Conservation (phyloP, 768 basidiomycete genomes). For the Cystoderma amianthinum region DNA sequence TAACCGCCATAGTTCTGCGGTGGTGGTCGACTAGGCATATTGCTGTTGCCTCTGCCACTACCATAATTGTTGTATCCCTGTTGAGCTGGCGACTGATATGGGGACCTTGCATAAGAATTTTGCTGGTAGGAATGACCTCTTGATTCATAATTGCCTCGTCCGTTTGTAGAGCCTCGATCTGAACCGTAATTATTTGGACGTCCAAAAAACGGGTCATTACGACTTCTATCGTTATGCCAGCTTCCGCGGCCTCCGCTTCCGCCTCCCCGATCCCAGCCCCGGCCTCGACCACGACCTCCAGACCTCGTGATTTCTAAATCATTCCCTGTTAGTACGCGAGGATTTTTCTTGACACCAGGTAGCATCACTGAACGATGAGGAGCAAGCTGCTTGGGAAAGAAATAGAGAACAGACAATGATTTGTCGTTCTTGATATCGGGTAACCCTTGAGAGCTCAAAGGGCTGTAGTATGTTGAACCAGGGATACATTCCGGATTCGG, state of each 20-base stretch:
- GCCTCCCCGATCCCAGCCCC: slow-evolving; percentile 33
- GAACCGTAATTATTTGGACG: slow-evolving; percentile 30
- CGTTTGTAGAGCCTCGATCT: slow-evolving; percentile 11
- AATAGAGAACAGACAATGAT: slow-evolving; percentile 81
- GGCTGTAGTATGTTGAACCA: slow-evolving; percentile 82
- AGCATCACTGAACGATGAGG: slow-evolving; percentile 85
- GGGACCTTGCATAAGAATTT: slow-evolving; percentile 22
- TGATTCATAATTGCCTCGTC: slow-evolving; percentile 18
- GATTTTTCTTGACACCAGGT: slow-evolving; percentile 56
- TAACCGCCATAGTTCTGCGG: slow-evolving; percentile 22
- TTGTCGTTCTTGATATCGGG: slow-evolving; percentile 84
- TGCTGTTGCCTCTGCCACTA: slow-evolving; percentile 10
- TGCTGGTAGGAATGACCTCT: slow-evolving; percentile 23
- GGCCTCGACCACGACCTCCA: slow-evolving; percentile 49
- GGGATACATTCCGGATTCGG: slow-evolving; percentile 88
- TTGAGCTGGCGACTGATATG: slow-evolving; percentile 18
- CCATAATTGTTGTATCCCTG: slow-evolving; percentile 21
- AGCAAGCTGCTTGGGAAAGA: slow-evolving; percentile 80
- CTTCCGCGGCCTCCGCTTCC: slow-evolving; percentile 25
- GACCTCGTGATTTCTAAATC: slow-evolving; percentile 69
- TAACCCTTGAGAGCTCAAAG: slow-evolving; percentile 50
- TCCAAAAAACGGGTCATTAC: slow-evolving; percentile 42
- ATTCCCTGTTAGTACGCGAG: slow-evolving; percentile 51
- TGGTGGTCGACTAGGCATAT: slow-evolving; percentile 9
- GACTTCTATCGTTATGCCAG: slow-evolving; percentile 23